These are phyloP conservation scores for Botryotinia convoluta DNA, from an alignment of 2,329 filamentous ascomycete species.

Conservation along the genomic window DNA sequence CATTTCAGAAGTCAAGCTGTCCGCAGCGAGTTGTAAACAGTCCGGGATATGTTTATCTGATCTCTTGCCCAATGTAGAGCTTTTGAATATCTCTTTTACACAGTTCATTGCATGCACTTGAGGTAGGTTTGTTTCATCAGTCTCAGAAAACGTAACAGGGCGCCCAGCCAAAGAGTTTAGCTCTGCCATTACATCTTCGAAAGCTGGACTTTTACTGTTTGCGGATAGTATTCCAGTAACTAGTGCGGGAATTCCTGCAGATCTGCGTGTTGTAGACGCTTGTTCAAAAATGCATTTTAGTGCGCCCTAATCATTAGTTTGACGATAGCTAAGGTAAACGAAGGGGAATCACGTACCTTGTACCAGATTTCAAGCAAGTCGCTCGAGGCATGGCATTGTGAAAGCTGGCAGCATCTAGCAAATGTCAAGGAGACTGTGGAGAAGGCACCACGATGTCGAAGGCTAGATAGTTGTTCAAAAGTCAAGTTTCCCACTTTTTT, in stretches of 20 bases:
- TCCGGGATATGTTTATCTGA: slow-evolving; percentile 73
- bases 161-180: slow-evolving; percentile 58
- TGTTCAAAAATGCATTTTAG: slow-evolving; percentile 70
- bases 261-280: slow-evolving; percentile 80
- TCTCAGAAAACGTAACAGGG: slow-evolving; percentile 51
- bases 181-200: slow-evolving; percentile 61
- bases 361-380: slow-evolving; percentile 65
- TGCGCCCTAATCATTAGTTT: slow-evolving; percentile 50
- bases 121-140: slow-evolving; percentile 65
- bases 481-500: slow-evolving; percentile 67
- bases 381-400: slow-evolving; percentile 30
- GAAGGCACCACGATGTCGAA: slow-evolving; percentile 90
- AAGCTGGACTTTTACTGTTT: slow-evolving; percentile 57
- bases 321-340: slow-evolving; percentile 16
- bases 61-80: slow-evolving; percentile 68
- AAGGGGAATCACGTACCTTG: slow-evolving; percentile 46
- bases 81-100: slow-evolving; percentile 87
- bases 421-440: slow-evolving; percentile 91
- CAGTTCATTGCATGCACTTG: slow-evolving; percentile 97
- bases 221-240: slow-evolving; percentile 77
- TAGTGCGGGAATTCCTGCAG: slow-evolving; percentile 85
- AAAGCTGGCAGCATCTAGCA: slow-evolving; percentile 69
- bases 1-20: slow-evolving; percentile 75
- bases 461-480: slow-evolving; percentile 76
- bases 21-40: slow-evolving; percentile 75